phyloP scores from a whole-genome alignment of 768 basidiomycete species.

The Boletus fagicola region DNA sequence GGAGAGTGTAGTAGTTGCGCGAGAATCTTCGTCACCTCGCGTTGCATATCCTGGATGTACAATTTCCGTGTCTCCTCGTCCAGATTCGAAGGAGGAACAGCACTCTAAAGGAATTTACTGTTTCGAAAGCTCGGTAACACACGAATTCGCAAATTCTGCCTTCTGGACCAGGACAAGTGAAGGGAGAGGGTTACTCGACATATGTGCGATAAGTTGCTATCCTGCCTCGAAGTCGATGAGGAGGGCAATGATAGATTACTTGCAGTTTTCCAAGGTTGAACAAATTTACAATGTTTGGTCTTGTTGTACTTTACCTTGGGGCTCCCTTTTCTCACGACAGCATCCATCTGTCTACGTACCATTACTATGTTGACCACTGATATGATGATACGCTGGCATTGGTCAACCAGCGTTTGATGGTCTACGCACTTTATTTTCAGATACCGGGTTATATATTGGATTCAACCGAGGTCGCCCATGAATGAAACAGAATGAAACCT shows the following conservation, averaged over 20 bases:
- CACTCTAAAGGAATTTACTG: conserved; percentile 20
- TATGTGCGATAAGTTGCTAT: conserved; percentile 7
- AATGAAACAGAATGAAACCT: neutral
- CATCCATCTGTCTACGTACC: too few relatives aligned
- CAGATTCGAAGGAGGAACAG: conserved; percentile 13
- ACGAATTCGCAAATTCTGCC: conserved; percentile 3
- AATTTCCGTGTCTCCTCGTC: conserved; percentile 31
- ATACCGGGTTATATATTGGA: neutral
- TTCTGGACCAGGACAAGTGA: conserved; percentile 25
- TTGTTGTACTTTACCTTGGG: neutral
- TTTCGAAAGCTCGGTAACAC: conserved; percentile 17
- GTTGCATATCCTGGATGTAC: conserved; percentile 36
- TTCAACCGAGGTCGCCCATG: neutral
- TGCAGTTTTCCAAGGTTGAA: neutral
- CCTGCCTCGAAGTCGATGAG: conserved; percentile 2
- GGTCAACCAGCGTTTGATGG: too few relatives aligned
- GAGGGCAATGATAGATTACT: too few relatives aligned
- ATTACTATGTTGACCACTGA: neutral
- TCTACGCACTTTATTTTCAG: neutral
- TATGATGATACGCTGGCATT: neutral
- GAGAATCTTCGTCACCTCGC: conserved; percentile 31
- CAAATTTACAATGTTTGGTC: neutral
- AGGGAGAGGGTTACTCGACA: conserved; percentile 15
- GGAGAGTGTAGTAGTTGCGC: too few relatives aligned
- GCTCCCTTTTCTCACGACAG: too few relatives aligned